phyloP scores from a whole-genome alignment of 148 eudicot species.

The Rhododendron ovatum region DNA sequence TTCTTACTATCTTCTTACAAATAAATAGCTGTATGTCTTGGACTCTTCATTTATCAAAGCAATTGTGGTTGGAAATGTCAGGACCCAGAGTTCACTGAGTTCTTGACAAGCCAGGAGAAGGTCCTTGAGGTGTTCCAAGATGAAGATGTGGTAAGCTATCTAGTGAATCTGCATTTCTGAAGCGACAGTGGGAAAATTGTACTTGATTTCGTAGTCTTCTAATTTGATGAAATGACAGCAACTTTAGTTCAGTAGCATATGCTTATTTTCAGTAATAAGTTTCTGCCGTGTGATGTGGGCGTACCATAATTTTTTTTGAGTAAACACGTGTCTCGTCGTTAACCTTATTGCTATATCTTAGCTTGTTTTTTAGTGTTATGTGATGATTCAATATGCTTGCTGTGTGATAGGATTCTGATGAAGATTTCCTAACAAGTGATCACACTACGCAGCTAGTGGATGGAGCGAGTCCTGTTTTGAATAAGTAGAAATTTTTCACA shows the following conservation, averaged over 20 bases:
- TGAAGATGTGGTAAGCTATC: constrained; percentile 51
- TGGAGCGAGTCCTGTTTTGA: constrained; percentile 26
- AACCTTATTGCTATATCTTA: constrained; percentile 1
- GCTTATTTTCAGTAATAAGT: background rate
- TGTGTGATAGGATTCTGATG: constrained; percentile 69
- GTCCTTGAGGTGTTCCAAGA: constrained; percentile 30
- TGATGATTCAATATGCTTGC: background rate
- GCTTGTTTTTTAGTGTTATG: background rate
- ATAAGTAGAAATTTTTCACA: constrained; percentile 39
- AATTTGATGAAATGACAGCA: background rate
- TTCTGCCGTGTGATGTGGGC: background rate
- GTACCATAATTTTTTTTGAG: background rate
- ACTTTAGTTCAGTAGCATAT: background rate
- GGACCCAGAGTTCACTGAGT: constrained; percentile 64
- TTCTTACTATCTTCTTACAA: background rate
- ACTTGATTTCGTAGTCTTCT: background rate
- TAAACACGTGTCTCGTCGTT: background rate
- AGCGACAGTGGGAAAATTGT: background rate
- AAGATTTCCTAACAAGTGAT: constrained; percentile 39
- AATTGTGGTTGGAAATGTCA: constrained; percentile 26
- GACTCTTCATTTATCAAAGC: background rate
- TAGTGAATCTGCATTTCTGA: background rate
- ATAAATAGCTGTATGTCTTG: background rate
- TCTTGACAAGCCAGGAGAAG: constrained; percentile 42
- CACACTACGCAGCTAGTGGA: constrained; percentile 20